Conservation (phyloP, 768 basidiomycete genomes). For the Collybia sp. region DNA sequence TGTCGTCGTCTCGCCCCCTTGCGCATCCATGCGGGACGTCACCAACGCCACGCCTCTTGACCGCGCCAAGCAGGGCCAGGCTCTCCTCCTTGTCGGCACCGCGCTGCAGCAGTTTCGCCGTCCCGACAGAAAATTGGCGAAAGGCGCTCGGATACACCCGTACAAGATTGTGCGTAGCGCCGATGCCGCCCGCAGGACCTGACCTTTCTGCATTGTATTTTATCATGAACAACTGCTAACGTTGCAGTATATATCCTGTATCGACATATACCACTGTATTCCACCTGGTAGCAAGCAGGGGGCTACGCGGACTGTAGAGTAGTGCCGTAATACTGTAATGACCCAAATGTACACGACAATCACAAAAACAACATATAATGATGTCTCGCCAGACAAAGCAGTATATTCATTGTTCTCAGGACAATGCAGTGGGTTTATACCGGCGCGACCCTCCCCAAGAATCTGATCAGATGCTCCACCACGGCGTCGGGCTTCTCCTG, state of each 20-base stretch:
- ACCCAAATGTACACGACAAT: no score
- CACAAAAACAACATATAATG: no score
- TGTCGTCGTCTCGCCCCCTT: conserved; percentile 35
- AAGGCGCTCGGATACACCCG: conserved; percentile 49
- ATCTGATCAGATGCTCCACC: conserved; percentile 31
- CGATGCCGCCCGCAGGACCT: background rate
- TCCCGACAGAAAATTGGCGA: conserved; percentile 31
- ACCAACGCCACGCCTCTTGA: conserved; percentile 8
- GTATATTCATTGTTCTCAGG: no score
- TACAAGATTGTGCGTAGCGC: conserved; percentile 40
- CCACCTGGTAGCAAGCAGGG: no score
- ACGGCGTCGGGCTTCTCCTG: conserved; percentile 47
- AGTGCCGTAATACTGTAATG: no score
- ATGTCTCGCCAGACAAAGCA: no score
- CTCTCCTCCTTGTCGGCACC: conserved; percentile 46
- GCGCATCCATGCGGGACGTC: conserved; percentile 15
- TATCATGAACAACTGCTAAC: no score
- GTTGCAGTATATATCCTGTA: no score
- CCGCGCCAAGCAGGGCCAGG: conserved; percentile 16
- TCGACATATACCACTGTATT: no score
- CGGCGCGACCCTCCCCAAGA: conserved; percentile 20
- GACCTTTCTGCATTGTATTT: no score
- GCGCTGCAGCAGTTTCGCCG: conserved; percentile 43
- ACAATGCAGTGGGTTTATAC: no score
- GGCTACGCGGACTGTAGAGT: no score